Evolutionary conservation across 768 basidiomycete genomes (phyloP), one percentile per base, ranked within the genome.

Genomic region (Mycena metata): DNA sequence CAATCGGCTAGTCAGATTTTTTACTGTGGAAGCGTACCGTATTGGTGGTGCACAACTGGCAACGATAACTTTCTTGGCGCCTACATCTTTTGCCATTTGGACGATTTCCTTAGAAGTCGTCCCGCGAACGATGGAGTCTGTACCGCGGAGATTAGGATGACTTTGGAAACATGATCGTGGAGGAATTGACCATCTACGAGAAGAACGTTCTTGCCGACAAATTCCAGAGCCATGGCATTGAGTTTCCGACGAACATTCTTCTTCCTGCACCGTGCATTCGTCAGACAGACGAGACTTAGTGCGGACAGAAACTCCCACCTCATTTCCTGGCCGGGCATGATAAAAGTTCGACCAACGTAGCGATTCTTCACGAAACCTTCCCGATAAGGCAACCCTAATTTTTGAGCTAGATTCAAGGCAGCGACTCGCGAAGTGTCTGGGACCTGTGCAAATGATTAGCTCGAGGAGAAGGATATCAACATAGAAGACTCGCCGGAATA

Each of bases 291-390:
- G 21, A 24, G 39, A 19, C 3, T 4, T 8, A n/a, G 39, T 39
- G 41, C 41, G 55, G 19, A 54, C 26, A 54, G 58, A 52, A 61
- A 13, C 50, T 64, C 69, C 45, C 75, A 89, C 94, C 96, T 89
- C 90, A 95, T 93, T 79, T 95, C 92, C 77, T 99, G 98, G 24
- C 97, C 98, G 10, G 98, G 97, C 98, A 99, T 99, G 81, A 99
- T 99, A 78, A 99, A 99, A 0, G 98, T 99, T 72, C 98, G 84
- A 4, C 96, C 98, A 36, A 99, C 96, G 80, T 99, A 99, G 39
- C 98, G 90, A 79, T 99, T 99, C 84, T 99, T 99, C 73, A 99
- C 90, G 79, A 99, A 99, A 1, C 98, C 98, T 82, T 99, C 98
- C 51, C 98, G 89, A 79, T 99, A 99, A 5, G 98, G 97, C 36